Conservation (phyloP, 257 asterid genomes). For the Lavandula angustifolia region DNA sequence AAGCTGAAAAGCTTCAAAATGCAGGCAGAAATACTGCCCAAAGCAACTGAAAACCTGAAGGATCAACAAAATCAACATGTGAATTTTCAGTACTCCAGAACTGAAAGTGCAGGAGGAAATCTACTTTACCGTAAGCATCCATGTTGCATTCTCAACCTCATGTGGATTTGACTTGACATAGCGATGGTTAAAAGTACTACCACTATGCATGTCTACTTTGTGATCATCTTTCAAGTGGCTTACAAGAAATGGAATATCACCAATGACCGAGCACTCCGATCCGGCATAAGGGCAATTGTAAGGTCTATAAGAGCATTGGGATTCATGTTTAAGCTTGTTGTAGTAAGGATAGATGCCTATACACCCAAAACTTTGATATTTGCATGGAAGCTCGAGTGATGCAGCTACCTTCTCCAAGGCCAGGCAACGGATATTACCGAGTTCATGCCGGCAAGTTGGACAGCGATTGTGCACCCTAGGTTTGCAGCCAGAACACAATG, state of each 20-base stretch:
- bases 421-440: slow-evolving; percentile 48
- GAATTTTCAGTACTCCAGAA: not conserved
- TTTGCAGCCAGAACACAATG: slow-evolving; percentile 51
- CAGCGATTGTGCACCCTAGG: slow-evolving; percentile 50
- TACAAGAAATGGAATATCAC: slow-evolving; percentile 50
- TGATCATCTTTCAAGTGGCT: slow-evolving; percentile 50
- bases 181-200: slow-evolving; percentile 51
- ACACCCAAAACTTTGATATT: slow-evolving; percentile 44
- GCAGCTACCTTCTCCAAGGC: slow-evolving; percentile 53
- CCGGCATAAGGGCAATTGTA: slow-evolving; percentile 52
- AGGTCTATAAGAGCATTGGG: slow-evolving; percentile 46
- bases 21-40: slow-evolving; percentile 49
- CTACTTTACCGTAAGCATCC: slow-evolving; percentile 50
- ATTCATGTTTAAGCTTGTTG: slow-evolving; percentile 53
- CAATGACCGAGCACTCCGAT: slow-evolving; percentile 45
- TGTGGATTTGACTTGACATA: slow-evolving; percentile 50
- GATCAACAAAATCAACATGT: slow-evolving; percentile 1
- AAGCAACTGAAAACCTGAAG: slow-evolving; percentile 53
- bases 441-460: slow-evolving; percentile 53
- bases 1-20: slow-evolving; percentile 48
- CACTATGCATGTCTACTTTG: slow-evolving; percentile 51
- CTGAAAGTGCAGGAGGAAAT: slow-evolving; percentile 5
- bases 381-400: slow-evolving; percentile 50
- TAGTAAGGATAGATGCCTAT: slow-evolving; percentile 47
- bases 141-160: slow-evolving; percentile 47